These are phyloP conservation scores for Colletotrichum tamarilloi DNA, from an alignment of 2,329 filamentous ascomycete species.

Conservation along the genomic window DNA sequence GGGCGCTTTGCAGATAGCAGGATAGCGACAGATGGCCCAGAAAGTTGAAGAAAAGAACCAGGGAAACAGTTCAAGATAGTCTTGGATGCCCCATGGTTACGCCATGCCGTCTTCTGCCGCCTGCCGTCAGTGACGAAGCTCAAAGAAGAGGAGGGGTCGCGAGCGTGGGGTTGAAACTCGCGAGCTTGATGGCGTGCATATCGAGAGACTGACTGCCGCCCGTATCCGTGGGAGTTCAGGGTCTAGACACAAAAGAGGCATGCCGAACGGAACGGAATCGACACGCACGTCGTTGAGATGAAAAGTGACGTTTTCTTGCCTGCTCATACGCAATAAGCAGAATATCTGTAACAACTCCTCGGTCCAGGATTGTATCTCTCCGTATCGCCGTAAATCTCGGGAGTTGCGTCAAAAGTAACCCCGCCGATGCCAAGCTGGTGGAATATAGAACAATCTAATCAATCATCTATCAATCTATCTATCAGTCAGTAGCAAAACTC, in stretches of 20 bases:
- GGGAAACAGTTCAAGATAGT: not conserved
- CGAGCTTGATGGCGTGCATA: conserved; percentile 13
- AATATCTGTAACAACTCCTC: not conserved
- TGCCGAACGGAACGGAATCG: not conserved
- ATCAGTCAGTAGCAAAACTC: not conserved
- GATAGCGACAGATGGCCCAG: not conserved
- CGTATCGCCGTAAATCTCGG: not conserved
- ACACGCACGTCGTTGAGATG: not conserved
- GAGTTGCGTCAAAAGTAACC: conserved; percentile 16
- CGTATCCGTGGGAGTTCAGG: not conserved
- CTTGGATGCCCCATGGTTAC: not conserved
- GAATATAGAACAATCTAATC: not conserved
- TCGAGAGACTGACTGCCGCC: conserved; percentile 1
- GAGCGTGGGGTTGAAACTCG: conserved; percentile 5
- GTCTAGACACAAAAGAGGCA: conserved; percentile 7
- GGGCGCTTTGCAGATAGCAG: not conserved
- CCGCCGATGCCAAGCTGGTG: conserved; percentile 20
- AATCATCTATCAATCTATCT: too few relatives aligned
- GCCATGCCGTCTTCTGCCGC: not conserved
- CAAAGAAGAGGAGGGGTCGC: not conserved
- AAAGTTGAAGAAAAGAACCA: not conserved
- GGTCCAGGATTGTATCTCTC: not conserved
- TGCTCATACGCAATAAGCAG: not conserved
- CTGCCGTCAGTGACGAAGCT: not conserved
- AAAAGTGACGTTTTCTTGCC: conserved; percentile 15